Evolutionary conservation across 176 grass and related monocot genomes (phyloP).

Genomic region (Bonia amplexicaulis): DNA sequence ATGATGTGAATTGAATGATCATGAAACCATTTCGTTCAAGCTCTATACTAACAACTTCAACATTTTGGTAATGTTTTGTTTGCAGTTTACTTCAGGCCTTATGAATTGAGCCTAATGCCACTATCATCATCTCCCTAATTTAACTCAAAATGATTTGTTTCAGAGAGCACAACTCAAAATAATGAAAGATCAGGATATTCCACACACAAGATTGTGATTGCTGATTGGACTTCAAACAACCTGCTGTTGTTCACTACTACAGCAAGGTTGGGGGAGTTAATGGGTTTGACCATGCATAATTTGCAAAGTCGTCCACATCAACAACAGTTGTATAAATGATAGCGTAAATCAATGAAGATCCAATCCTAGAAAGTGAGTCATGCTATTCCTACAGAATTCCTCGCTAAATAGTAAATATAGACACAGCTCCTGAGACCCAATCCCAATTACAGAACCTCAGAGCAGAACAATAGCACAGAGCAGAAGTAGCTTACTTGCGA

Average conservation of each 20-base stretch:
- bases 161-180: neutral
- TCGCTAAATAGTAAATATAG: neutral
- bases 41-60: neutral
- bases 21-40: neutral
- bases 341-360: neutral
- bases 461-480: neutral
- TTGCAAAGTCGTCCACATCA: neutral
- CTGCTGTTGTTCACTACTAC: neutral
- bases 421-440: neutral
- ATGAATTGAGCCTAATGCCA: neutral
- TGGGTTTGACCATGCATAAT: neutral
- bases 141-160: no score
- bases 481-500: constrained; percentile 13
- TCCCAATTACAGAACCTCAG: neutral
- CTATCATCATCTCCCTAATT: neutral
- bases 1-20: neutral
- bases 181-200: neutral
- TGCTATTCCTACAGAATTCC: neutral
- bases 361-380: neutral
- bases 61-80: neutral
- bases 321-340: neutral
- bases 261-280: neutral
- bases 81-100: neutral
- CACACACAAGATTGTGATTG: neutral
- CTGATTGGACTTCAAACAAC: neutral